Evolutionary conservation across 306 rosid species (phyloP).

Genomic region (Prunus salicina): DNA sequence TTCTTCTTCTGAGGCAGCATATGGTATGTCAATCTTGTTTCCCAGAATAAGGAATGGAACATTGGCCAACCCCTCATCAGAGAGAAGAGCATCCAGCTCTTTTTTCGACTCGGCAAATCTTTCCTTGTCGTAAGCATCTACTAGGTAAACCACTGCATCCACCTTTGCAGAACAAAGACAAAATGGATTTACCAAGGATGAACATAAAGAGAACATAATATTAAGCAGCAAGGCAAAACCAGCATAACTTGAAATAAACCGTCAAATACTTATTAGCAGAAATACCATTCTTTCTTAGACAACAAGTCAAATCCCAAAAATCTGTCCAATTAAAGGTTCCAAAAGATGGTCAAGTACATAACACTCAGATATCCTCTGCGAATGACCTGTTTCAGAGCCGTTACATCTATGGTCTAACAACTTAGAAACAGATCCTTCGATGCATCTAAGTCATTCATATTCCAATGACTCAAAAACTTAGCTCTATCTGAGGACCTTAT

Average conservation of each 20-base stretch:
- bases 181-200: neutral
- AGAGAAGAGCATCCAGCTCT: conserved; percentile 82
- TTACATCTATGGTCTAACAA: neutral
- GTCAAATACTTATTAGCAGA: neutral
- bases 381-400: neutral
- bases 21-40: conserved; percentile 77
- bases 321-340: neutral
- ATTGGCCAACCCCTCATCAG: conserved; percentile 63
- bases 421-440: neutral
- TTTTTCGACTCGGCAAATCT: conserved; percentile 76
- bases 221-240: neutral
- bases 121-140: conserved; percentile 79
- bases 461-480: neutral
- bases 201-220: neutral
- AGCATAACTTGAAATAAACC: neutral
- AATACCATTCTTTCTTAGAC: neutral
- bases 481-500: neutral
- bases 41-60: conserved; percentile 86
- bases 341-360: neutral
- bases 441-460: neutral
- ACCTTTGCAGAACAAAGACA: conserved; percentile 42
- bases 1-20: conserved; percentile 89
- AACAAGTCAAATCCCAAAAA: neutral
- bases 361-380: neutral
- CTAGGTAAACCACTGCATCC: conserved; percentile 83